Base-by-base conservation (phyloP, 805 yeast genomes). In the Naumovozyma castellii region DNA sequence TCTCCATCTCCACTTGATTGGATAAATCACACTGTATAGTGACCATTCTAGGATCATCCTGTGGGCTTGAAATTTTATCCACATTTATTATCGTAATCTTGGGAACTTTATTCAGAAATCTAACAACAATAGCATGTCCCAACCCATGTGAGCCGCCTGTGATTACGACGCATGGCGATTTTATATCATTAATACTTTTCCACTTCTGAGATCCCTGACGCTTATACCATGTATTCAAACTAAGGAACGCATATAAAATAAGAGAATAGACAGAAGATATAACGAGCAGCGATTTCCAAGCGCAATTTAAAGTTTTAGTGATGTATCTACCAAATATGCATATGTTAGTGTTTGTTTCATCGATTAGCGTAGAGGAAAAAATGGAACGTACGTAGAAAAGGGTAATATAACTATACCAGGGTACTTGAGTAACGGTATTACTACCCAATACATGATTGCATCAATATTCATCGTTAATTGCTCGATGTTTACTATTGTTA, bases 21-120 rank as follows among this genome's bases (percentile, higher is more conserved):
- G 80, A 62, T n/a, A 88, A 78, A 58, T 88, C 94, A 57, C 95
- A 84, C 29, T 61, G 42, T 40, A 68, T 69, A 51, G 73, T 80
- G 5, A 55, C 46, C 5, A 76, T 78, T 33, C 52, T 46, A n/a
- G n/a, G n/a, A n/a, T n/a, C n/a, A n/a, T n/a, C n/a, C n/a, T n/a
- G n/a, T n/a, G n/a, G n/a, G n/a, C n/a, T 3, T 36, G 27, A 10
- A 22, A 22, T 22, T 22, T 51, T 38, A 20, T 51, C 56, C 10
- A 59, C 50, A 32, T 50, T 65, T 2, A 66, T 34, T 9, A 61
- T 53, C 2, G 47, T 49, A 18, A 59, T 47, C 18, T 46, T 39
- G 0, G 51, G 52, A 5, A 47, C 47, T 20, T 45, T 44, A 3
- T 37, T 3, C 4, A 65, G 31, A 8, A 53, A 27, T 14, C 41